Percentiles rank a stretch among this genome's conserved stretches.
phyloP scores from a whole-genome alignment of 176 grass and related monocot species.

The Areca catechu region DNA sequence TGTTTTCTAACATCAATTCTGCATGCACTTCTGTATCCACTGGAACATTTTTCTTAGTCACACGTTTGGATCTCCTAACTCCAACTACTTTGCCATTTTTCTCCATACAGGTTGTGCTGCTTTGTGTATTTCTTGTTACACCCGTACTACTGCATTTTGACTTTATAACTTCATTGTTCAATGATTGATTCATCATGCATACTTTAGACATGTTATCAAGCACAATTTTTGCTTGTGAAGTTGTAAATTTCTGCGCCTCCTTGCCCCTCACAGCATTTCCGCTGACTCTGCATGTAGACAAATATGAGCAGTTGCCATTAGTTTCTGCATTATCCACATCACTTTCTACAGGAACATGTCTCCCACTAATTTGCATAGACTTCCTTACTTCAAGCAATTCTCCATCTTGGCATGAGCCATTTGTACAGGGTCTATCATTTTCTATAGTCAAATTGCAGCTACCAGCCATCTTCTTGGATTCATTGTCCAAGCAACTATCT shows the following conservation, averaged over 20 bases:
- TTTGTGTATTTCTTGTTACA: neutral
- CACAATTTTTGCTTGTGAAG: too few relatives aligned
- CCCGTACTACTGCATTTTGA: neutral
- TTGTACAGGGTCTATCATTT: neutral
- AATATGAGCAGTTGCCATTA: too few relatives aligned
- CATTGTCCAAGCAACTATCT: too few relatives aligned
- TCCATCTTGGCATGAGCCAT: neutral
- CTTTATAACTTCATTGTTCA: neutral
- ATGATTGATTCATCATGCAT: neutral
- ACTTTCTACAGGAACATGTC: neutral
- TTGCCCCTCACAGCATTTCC: too few relatives aligned
- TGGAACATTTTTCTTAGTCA: neutral
- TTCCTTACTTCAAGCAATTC: neutral
- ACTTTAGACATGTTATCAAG: too few relatives aligned
- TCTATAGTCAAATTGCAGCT: neutral
- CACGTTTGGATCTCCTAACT: neutral
- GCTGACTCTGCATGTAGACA: too few relatives aligned
- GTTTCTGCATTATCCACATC: neutral
- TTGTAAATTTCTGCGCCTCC: too few relatives aligned
- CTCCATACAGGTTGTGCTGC: neutral
- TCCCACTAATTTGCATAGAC: constrained; percentile 1
- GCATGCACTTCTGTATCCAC: neutral
- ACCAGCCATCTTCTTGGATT: neutral
- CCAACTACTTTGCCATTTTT: neutral
- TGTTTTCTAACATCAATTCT: neutral